A percentile compares a stretch with the other conserved stretches of the same genome.
phyloP scores from a whole-genome alignment of 169 alveolate species.

The Blepharisma undulans region DNA sequence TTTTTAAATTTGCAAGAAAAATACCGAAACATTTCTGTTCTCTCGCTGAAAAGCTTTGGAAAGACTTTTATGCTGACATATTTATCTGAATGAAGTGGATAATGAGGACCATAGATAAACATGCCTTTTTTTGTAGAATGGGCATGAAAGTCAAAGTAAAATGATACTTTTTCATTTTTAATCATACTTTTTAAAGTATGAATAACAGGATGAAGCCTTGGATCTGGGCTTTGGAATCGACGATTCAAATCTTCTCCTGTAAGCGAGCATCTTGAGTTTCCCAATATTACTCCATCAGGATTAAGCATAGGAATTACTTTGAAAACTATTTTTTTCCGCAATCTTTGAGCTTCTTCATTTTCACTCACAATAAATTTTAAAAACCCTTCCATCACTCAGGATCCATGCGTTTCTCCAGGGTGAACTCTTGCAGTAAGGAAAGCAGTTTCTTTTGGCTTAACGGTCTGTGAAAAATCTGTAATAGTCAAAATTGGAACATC shows the following conservation, averaged over 20 bases:
- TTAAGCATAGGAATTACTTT: conserved; percentile 84
- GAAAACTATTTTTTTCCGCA: conserved; percentile 69
- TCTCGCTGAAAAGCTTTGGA: conserved; percentile 52
- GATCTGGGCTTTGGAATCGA: conserved; percentile 72
- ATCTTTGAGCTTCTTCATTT: conserved; percentile 33
- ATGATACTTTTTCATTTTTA: conserved; percentile 66
- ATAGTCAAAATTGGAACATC: conserved; percentile 19
- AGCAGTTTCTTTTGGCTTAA: conserved; percentile 40
- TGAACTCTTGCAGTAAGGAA: conserved; percentile 82
- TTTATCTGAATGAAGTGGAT: conserved; percentile 24
- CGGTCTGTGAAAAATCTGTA: background rate
- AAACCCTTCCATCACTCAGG: conserved; percentile 53
- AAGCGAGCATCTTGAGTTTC: conserved; percentile 71
- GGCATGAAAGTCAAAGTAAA: conserved; percentile 84
- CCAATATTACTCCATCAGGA: conserved; percentile 81
- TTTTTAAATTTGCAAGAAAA: conserved; percentile 61
- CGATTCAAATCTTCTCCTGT: conserved; percentile 82
- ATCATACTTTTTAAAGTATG: background rate
- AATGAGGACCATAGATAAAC: conserved; percentile 36
- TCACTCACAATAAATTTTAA: background rate
- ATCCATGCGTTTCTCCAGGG: conserved; percentile 90
- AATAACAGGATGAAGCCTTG: conserved; percentile 56
- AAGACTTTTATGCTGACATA: background rate
- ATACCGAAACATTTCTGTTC: conserved; percentile 67
- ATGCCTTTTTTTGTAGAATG: conserved; percentile 72